A percentile compares a stretch with the other conserved stretches of the same genome.
Evolutionary conservation across 352 stramenopile genomes (phyloP).

Genomic region (Globisporangium okanoganense): DNA sequence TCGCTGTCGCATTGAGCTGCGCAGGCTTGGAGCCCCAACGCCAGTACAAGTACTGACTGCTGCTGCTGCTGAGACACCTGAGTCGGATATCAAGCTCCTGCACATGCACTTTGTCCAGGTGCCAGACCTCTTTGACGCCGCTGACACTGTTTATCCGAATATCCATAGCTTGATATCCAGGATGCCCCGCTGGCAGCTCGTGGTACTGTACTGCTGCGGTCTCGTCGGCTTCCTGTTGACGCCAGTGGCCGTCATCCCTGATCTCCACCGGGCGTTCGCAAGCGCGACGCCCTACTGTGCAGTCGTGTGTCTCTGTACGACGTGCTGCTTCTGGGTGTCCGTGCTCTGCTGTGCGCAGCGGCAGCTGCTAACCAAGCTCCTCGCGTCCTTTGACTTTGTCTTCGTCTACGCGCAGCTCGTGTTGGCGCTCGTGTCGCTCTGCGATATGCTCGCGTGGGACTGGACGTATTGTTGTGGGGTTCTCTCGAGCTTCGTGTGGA

Average conservation of each 20-base stretch:
- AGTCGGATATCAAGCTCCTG: neutral
- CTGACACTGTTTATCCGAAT: neutral
- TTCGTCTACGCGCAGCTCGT: constrained; percentile 19
- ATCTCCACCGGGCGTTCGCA: neutral
- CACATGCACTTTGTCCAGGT: neutral
- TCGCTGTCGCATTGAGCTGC: constrained; percentile 3
- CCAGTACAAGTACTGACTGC: neutral
- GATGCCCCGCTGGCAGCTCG: neutral
- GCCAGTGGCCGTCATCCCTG: neutral
- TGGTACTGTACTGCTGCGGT: neutral
- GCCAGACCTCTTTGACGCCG: neutral
- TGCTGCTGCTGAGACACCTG: no score
- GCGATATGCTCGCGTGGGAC: constrained; percentile 18
- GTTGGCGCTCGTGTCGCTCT: constrained; percentile 3
- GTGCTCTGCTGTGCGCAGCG: constrained; percentile 12
- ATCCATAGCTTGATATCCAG: neutral
- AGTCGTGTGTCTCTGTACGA: neutral
- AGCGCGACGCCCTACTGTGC: no score
- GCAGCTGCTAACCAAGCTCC: constrained; percentile 14
- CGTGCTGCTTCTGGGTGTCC: constrained; percentile 2
- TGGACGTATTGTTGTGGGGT: neutral
- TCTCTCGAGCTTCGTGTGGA: constrained; percentile 17
- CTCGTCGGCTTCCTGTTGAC: neutral
- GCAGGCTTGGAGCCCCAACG: neutral
- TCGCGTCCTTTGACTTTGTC: constrained; percentile 25